These are phyloP conservation scores for Wallacemonas sp. DNA, from an alignment of 208 protist genomes.

Conservation along the genomic window DNA sequence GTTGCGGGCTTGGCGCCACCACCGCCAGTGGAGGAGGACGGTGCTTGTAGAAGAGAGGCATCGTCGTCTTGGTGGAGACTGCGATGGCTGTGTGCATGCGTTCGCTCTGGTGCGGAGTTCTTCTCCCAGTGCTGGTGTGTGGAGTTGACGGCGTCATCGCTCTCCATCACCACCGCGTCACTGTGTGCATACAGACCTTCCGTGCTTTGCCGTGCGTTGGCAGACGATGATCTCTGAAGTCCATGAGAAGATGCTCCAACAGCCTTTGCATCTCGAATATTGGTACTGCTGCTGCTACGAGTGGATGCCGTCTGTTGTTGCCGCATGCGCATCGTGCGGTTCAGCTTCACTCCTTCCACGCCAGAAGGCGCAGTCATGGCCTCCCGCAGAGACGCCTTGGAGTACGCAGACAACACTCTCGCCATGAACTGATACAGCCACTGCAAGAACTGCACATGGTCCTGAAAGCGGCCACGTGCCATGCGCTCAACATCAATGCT, in stretches of 20 bases:
- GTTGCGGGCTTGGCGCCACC: neutral
- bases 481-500: constrained; percentile 64
- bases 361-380: constrained; percentile 12
- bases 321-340: constrained; percentile 27
- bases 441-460: constrained; percentile 75
- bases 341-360: constrained; percentile 64
- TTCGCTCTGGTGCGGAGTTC: too few species aligned
- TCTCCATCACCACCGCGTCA: neutral
- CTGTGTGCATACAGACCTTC: neutral
- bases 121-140: too few species aligned
- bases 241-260: too few species aligned
- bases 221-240: too few species aligned
- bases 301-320: constrained; percentile 7
- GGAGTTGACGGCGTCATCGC: neutral
- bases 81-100: too few species aligned
- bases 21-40: too few species aligned
- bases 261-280: too few species aligned
- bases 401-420: constrained; percentile 71
- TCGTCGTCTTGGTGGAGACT: too few species aligned
- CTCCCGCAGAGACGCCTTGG: constrained; percentile 48
- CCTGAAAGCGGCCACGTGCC: constrained; percentile 75
- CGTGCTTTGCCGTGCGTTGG: neutral
- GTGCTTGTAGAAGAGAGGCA: too few species aligned
- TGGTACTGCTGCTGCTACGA: constrained; percentile 12
- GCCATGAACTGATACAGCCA: constrained; percentile 82